Evolutionary conservation across 2,329 filamentous ascomycete species (phyloP), one percentile per base, ranked within the genome.

Genomic region (Alternaria metachromatica): DNA sequence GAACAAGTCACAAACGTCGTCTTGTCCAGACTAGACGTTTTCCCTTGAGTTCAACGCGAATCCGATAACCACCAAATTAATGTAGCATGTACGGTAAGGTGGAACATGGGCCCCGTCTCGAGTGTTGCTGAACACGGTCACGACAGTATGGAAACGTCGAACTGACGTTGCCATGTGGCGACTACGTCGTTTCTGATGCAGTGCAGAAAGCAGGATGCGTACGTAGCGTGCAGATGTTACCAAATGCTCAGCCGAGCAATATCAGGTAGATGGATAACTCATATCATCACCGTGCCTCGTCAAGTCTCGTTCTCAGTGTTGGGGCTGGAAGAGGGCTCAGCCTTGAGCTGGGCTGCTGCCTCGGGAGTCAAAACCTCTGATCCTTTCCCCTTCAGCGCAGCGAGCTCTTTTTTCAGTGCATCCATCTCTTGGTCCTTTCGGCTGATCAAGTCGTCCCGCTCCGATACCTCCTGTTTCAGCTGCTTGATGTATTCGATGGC

Each of bases 401-500:
- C 76, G 55, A 92, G 74, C 76, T 87, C 89, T 70, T 86, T 87
- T 76, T 73, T 73, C 54, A 81, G 49, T 15, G 69, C 69, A 57
- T 79, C 78, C 64, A 92, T 80, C 76, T 88, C 89, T 69, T 85
- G 85, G 73, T 92, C 91, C 15, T 91, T 87, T 60, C 86, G 85
- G 23, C 86, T 86, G 13, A 94, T 87, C 70, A 88, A 84, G 64
- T 82, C 83, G 55, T 89, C 89, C 21, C 89, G 89, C 33, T 88
- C 87, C 3, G 85, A 87, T 15, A 93, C 83, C 76, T 96, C 92
- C 71, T 88, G 84, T 80, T 96, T 90, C 65, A 99, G 81, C 64
- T 90, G 87, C 80, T 93, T 95, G 82, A 99, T 97, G 77, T 98
- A 97, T 61, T 94, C 90, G 73, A 98, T 98, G 2, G 96, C 96